These are phyloP conservation scores for Xerocomellus dryophilus DNA, from an alignment of 768 basidiomycete species.

Conservation along the genomic window DNA sequence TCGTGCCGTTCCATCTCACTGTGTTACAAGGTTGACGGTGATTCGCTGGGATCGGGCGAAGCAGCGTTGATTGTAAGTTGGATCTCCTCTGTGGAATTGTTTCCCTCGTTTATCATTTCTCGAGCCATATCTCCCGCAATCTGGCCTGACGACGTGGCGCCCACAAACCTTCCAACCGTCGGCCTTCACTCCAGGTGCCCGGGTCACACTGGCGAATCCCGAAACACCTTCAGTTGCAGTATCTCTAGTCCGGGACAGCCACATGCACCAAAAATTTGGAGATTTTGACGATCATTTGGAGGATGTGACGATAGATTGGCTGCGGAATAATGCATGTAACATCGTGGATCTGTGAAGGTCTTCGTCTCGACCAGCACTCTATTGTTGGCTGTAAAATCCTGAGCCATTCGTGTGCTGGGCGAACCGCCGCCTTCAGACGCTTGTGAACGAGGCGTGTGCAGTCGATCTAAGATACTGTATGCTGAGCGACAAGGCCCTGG, in stretches of 20 bases:
- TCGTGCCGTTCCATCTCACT: conserved; percentile 7
- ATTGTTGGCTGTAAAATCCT: neutral
- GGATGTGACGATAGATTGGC: conserved; percentile 56
- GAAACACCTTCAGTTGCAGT: conserved; percentile 48
- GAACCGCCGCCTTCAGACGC: too few species aligned
- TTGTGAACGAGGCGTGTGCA: too few species aligned
- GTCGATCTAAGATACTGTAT: too few species aligned
- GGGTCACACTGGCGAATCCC: conserved; percentile 45
- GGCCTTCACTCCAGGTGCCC: conserved; percentile 46
- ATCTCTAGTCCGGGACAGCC: conserved; percentile 46
- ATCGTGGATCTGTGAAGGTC: conserved; percentile 18
- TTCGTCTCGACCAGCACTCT: neutral
- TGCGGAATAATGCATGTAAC: conserved; percentile 39
- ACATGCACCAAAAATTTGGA: conserved; percentile 57
- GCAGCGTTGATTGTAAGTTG: conserved; percentile 57
- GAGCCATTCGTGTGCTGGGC: too few species aligned
- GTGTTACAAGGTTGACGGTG: conserved; percentile 54
- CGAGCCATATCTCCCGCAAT: conserved; percentile 51
- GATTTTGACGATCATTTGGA: conserved; percentile 86
- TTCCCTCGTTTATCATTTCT: conserved; percentile 4
- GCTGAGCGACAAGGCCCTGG: too few species aligned
- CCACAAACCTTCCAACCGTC: conserved; percentile 37
- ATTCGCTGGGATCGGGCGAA: conserved; percentile 49
- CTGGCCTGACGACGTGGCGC: conserved; percentile 45
- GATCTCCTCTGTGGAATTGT: neutral